Evolutionary conservation across 2,329 filamentous ascomycete species (phyloP).

Genomic region (Pseudocercospora macadamiae): DNA sequence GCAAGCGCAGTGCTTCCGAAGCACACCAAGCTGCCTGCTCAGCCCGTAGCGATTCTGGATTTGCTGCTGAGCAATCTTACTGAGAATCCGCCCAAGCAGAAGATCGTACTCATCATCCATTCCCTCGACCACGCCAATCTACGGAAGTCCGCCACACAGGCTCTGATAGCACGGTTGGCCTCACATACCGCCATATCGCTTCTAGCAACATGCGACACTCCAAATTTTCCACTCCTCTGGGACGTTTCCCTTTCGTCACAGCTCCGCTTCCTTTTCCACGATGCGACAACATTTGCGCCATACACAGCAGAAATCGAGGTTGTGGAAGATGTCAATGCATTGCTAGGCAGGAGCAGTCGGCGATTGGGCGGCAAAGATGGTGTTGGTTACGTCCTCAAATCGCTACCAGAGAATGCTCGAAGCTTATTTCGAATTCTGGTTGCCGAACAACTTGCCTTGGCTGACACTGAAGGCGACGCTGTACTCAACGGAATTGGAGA

Average conservation of each 20-base stretch:
- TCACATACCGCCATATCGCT: slow-evolving; percentile 72
- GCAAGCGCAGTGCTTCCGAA: slow-evolving; percentile 62
- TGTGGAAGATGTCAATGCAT: slow-evolving; percentile 86
- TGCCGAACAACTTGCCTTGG: slow-evolving; percentile 75
- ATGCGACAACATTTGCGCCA: slow-evolving; percentile 85
- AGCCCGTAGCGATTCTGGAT: slow-evolving; percentile 70
- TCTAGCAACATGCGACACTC: slow-evolving; percentile 81
- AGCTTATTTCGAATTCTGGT: slow-evolving; percentile 84
- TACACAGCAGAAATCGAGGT: slow-evolving; percentile 76
- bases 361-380: slow-evolving; percentile 88
- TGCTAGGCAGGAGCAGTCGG: slow-evolving; percentile 78
- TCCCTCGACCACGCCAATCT: slow-evolving; percentile 81
- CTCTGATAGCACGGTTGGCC: slow-evolving; percentile 75
- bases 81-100: slow-evolving; percentile 41
- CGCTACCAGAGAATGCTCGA: slow-evolving; percentile 87
- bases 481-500: slow-evolving; percentile 37
- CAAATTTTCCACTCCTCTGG: slow-evolving; percentile 86
- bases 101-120: slow-evolving; percentile 60
- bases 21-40: slow-evolving; percentile 61
- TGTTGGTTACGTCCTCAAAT: slow-evolving; percentile 86
- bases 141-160: slow-evolving; percentile 70
- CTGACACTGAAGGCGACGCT: slow-evolving; percentile 54
- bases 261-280: slow-evolving; percentile 88
- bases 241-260: slow-evolving; percentile 80
- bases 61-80: slow-evolving; percentile 66